Percentiles rank a stretch among this genome's conserved stretches.
Evolutionary conservation across 1,139 yeast species (phyloP).

Genomic region (Ogataea hybrid): DNA sequence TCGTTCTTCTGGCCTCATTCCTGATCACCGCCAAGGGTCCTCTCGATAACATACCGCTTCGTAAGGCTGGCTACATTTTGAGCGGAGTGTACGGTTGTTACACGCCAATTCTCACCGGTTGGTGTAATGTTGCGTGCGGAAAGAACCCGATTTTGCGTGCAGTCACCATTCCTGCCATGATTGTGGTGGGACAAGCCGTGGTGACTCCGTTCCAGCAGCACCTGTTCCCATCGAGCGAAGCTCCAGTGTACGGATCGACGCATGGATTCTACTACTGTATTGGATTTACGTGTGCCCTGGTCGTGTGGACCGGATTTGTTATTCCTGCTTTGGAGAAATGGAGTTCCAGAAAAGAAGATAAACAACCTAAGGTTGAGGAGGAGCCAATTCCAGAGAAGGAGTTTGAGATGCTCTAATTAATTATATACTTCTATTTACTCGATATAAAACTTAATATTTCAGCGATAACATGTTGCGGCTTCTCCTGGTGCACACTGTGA

Average conservation of each 20-base stretch:
- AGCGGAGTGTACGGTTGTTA: constrained; percentile 28
- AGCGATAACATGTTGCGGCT: constrained; percentile 14
- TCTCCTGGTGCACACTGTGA: constrained; percentile 24
- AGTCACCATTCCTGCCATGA: constrained; percentile 23
- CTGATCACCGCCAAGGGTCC: constrained; percentile 14
- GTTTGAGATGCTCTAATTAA: constrained; percentile 1
- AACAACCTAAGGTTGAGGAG: background rate
- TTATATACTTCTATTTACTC: background rate
- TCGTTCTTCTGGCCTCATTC: constrained; percentile 16
- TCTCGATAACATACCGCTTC: constrained; percentile 13
- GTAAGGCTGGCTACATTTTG: constrained; percentile 23
- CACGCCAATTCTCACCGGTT: constrained; percentile 27
- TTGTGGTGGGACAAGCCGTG: constrained; percentile 23
- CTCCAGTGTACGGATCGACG: constrained; percentile 22
- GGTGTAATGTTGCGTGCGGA: constrained; percentile 27
- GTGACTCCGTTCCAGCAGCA: constrained; percentile 27
- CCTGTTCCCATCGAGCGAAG: constrained; percentile 26
- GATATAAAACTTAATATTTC: constrained; percentile 13
- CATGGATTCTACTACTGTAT: constrained; percentile 24
- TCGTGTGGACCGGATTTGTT: too few relatives aligned
- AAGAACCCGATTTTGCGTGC: constrained; percentile 25
- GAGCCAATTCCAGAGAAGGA: constrained; percentile 1
- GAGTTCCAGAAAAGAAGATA: constrained; percentile 3
- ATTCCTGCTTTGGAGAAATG: constrained; percentile 19
- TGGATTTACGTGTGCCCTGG: constrained; percentile 23